Base-by-base conservation (phyloP, 177 flowering plant genomes). In the Vitis hybrid region DNA sequence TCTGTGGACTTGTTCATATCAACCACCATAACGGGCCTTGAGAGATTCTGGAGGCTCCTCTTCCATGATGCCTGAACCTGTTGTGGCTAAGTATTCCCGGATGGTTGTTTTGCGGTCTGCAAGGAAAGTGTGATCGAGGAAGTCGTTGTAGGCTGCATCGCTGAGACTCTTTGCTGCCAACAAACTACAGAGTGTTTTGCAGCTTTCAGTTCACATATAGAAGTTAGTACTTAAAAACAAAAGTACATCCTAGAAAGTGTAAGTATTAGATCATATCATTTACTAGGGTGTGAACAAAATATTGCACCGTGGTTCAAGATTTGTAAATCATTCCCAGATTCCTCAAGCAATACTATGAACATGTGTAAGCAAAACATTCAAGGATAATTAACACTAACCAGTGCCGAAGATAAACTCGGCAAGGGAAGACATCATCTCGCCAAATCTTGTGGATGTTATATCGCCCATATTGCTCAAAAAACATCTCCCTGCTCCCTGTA, bases 381-480 rank as follows among this genome's bases (percentile, higher is more conserved):
- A 39, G 48, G 48, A 39, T 39, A 39, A 39, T 39, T 7, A 15
- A 56, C 19, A 81, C 79, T 80, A 74, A 95, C 99, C 99, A 95
- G 69, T 93, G 98, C 49, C 98, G 85, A 54, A 92, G 94, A 84
- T 95, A 95, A 69, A 82, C 81, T 65, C 98, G 97, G 60, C 99
- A 95, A 61, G 98, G 99, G 69, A 95, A 87, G 75, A 92, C 84
- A 78, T 95, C 98, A 78, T 92, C 98, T 60, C 86, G 65, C 98
- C 97, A 95, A 58, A 95, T 95, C 82, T 88, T 88, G 64, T 87
- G 71, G 26, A 95, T 87, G 74, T 85, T 81, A 66, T 75, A 81
- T 51, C 82, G 85, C 54, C 99, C 99, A 84, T 90, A 93, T 9
- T 75, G 87, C 78, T 91, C 81, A 75, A 79, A 82, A 80, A 81